These are phyloP conservation scores for Aspergillus transmontanensis DNA, from an alignment of 2,329 filamentous ascomycete genomes.

Conservation along the genomic window DNA sequence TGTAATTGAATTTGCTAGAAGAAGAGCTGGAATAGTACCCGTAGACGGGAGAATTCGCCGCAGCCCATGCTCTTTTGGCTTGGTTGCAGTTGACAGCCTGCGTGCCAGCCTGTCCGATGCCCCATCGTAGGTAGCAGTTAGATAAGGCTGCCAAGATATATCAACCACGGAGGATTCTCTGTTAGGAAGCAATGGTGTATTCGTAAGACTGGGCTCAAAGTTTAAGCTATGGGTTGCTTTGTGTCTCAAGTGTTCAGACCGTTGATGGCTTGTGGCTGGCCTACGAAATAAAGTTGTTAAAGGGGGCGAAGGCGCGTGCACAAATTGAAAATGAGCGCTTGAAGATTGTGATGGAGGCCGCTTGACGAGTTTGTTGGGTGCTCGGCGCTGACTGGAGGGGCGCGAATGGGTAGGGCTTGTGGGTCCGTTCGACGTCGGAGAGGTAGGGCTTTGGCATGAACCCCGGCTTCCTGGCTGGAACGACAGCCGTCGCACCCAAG, in stretches of 20 bases:
- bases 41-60: conserved; percentile 49
- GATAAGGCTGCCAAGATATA: conserved; percentile 43
- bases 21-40: conserved; percentile 50
- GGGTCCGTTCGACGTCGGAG: conserved; percentile 57
- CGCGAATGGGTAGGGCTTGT: conserved; percentile 51
- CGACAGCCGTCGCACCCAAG: conserved; percentile 61
- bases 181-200: conserved; percentile 4
- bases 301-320: conserved; percentile 34
- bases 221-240: conserved; percentile 38
- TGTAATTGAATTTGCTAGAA: conserved; percentile 47
- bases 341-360: conserved; percentile 58
- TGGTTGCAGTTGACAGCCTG: conserved; percentile 42
- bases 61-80: conserved; percentile 37
- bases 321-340: conserved; percentile 41
- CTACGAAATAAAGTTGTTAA: conserved; percentile 56
- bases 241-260: conserved; percentile 56
- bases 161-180: conserved; percentile 14
- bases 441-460: conserved; percentile 53
- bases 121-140: conserved; percentile 32
- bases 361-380: conserved; percentile 66
- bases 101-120: conserved; percentile 39
- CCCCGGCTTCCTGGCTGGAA: conserved; percentile 51
- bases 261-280: conserved; percentile 66
- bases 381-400: conserved; percentile 32
- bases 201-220: conserved; percentile 27